Evolutionary conservation across 352 stramenopile species (phyloP).

Genomic region (Globisporangium sylvaticum): DNA sequence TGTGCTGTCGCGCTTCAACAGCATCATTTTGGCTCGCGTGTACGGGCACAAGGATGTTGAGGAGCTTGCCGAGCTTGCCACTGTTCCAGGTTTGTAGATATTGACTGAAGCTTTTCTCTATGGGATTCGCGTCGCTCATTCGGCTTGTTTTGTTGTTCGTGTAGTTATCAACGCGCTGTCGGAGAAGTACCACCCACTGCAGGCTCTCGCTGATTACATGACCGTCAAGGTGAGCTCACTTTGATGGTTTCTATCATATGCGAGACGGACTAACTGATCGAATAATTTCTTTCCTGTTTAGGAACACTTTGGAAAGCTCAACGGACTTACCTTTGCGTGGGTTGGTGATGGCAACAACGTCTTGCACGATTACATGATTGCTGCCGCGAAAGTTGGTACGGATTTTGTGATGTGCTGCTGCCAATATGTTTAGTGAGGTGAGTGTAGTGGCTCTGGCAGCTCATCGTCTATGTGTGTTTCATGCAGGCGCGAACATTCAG

Average conservation of each 20-base stretch:
- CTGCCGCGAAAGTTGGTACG: conserved; percentile 84
- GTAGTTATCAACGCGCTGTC: conserved; percentile 97
- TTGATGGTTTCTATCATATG: neutral
- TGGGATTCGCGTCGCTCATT: neutral
- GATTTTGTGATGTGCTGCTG: too few species aligned
- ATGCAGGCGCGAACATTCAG: conserved; percentile 88
- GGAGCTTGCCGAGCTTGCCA: conserved; percentile 88
- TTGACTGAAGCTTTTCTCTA: neutral
- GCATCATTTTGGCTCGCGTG: conserved; percentile 95
- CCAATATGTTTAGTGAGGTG: too few species aligned
- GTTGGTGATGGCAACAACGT: conserved; percentile 99
- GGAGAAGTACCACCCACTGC: conserved; percentile 97
- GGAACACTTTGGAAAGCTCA: conserved; percentile 82
- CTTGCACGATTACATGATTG: conserved; percentile 96
- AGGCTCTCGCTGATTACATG: conserved; percentile 97
- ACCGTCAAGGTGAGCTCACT: conserved; percentile 82
- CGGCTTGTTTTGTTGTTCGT: neutral
- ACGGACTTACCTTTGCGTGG: conserved; percentile 94
- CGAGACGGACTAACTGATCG: neutral
- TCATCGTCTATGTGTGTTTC: too few species aligned
- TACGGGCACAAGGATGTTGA: conserved; percentile 88
- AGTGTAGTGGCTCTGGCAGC: too few species aligned
- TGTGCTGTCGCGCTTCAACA: conserved; percentile 94
- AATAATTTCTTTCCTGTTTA: neutral
- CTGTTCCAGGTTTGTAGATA: conserved; percentile 59